phyloP scores from a whole-genome alignment of 805 yeast species.

The Grigorovia jiainica region DNA sequence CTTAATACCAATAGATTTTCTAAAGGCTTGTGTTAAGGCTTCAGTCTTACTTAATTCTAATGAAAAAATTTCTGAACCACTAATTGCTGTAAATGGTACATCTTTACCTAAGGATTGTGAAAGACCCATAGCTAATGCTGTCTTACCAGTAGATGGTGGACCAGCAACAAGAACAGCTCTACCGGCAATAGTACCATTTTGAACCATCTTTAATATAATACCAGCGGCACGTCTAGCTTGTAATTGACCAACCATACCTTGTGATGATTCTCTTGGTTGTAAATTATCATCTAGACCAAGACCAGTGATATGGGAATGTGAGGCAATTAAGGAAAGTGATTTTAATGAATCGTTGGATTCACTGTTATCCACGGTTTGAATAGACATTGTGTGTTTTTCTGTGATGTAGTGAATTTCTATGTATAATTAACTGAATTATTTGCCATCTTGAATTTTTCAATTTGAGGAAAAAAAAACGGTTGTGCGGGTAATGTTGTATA shows the following conservation, averaged over 20 bases:
- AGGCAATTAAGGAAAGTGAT: slow-evolving; percentile 77
- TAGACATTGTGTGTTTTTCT: slow-evolving; percentile 24
- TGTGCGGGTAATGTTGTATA: too few species aligned
- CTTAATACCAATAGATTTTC: slow-evolving; percentile 90
- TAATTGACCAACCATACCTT: slow-evolving; percentile 96
- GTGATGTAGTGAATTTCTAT: not conserved
- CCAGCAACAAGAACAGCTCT: slow-evolving; percentile 94
- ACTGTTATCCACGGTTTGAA: slow-evolving; percentile 31
- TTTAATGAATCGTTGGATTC: slow-evolving; percentile 39
- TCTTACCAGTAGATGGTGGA: slow-evolving; percentile 97
- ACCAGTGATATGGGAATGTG: slow-evolving; percentile 97
- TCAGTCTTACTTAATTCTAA: slow-evolving; percentile 92
- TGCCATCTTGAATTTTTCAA: not conserved
- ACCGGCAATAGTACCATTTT: slow-evolving; percentile 92
- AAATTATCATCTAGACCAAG: slow-evolving; percentile 90
- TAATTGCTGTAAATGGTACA: slow-evolving; percentile 92
- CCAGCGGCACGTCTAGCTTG: slow-evolving; percentile 97
- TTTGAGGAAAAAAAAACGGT: not conserved
- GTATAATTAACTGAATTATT: not conserved
- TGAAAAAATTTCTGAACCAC: slow-evolving; percentile 89
- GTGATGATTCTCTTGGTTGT: slow-evolving; percentile 68
- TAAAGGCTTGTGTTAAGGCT: slow-evolving; percentile 90
- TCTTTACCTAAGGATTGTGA: slow-evolving; percentile 56
- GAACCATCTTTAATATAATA: slow-evolving; percentile 83
- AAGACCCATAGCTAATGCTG: slow-evolving; percentile 94